Conservation (phyloP, 129 eudicot species). For the Flaveria sonorensis region DNA sequence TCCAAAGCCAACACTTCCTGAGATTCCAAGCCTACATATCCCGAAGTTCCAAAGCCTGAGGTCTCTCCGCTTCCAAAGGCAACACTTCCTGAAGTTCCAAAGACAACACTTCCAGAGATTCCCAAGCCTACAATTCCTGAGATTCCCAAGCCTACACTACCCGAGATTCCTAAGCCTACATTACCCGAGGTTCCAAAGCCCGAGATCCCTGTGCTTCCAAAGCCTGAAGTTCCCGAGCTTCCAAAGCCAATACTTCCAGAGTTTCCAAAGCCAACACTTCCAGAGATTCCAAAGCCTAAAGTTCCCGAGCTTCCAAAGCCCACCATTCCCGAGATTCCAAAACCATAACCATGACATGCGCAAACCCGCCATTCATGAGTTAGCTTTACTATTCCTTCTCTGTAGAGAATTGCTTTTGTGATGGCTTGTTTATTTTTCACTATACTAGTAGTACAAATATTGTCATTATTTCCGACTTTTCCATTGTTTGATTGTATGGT, state of each 20-base stretch:
- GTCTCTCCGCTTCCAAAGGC: conserved; percentile 9
- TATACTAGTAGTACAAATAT: no score
- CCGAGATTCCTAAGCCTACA: conserved; percentile 14
- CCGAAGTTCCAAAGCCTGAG: conserved; percentile 13
- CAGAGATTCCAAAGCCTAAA: conserved; percentile 24
- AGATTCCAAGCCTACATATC: conserved; percentile 10
- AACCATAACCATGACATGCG: background rate
- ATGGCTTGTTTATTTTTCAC: no score
- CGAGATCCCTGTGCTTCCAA: no score
- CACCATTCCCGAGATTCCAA: conserved; percentile 3
- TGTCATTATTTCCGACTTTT: no score
- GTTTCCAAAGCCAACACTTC: no score
- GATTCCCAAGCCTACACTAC: conserved; percentile 1
- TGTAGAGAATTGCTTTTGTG: no score
- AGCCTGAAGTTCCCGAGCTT: no score
- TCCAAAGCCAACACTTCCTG: conserved; percentile 8
- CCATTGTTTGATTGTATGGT: no score
- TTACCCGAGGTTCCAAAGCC: no score
- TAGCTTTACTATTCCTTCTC: background rate
- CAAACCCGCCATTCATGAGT: conserved; percentile 4
- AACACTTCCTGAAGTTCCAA: background rate
- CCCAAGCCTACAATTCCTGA: conserved; percentile 14
- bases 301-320: conserved; percentile 32
- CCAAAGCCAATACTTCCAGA: no score
- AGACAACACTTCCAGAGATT: background rate